Evolutionary conservation across 2,329 filamentous ascomycete species (phyloP).

Genomic region (Colletotrichum brevisporum): DNA sequence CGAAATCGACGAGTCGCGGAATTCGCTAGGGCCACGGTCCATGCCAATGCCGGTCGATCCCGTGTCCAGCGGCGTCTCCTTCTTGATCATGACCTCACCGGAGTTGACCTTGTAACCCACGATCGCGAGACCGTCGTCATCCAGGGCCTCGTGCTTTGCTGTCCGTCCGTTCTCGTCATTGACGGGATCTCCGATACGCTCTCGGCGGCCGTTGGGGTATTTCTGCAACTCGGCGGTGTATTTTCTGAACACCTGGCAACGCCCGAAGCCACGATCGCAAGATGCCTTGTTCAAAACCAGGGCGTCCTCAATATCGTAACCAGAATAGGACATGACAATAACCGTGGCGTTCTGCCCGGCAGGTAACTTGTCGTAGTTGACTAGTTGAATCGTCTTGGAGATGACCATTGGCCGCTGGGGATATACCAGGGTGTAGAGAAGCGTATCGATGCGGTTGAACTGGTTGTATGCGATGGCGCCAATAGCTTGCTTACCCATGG

Average conservation of each 20-base stretch:
- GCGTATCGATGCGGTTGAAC: slow-evolving; percentile 95
- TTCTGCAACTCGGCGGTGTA: slow-evolving; percentile 88
- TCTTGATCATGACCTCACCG: slow-evolving; percentile 92
- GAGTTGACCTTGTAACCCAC: slow-evolving; percentile 85
- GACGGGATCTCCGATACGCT: slow-evolving; percentile 73
- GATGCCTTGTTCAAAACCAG: slow-evolving; percentile 97
- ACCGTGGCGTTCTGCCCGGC: slow-evolving; percentile 98
- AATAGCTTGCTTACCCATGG: slow-evolving; percentile 99
- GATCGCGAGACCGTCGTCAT: slow-evolving; percentile 88
- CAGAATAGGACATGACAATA: slow-evolving; percentile 99
- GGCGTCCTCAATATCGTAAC: slow-evolving; percentile 99
- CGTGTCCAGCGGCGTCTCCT: slow-evolving; percentile 86
- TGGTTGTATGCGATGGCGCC: slow-evolving; percentile 98
- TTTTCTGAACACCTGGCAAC: slow-evolving; percentile 98
- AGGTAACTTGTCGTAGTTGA: slow-evolving; percentile 97
- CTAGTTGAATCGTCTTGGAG: slow-evolving; percentile 94
- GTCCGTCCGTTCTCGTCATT: slow-evolving; percentile 73
- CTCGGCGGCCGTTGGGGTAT: slow-evolving; percentile 84
- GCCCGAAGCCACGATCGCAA: slow-evolving; percentile 92
- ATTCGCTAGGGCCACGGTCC: slow-evolving; percentile 74
- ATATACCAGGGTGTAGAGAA: slow-evolving; percentile 97
- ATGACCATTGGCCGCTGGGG: slow-evolving; percentile 98
- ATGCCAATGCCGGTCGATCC: slow-evolving; percentile 79
- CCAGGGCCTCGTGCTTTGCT: slow-evolving; percentile 80
- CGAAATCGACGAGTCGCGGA: slow-evolving; percentile 77